Evolutionary conservation across 116 monocot species (phyloP).

Genomic region (Posidonia oceanica): DNA sequence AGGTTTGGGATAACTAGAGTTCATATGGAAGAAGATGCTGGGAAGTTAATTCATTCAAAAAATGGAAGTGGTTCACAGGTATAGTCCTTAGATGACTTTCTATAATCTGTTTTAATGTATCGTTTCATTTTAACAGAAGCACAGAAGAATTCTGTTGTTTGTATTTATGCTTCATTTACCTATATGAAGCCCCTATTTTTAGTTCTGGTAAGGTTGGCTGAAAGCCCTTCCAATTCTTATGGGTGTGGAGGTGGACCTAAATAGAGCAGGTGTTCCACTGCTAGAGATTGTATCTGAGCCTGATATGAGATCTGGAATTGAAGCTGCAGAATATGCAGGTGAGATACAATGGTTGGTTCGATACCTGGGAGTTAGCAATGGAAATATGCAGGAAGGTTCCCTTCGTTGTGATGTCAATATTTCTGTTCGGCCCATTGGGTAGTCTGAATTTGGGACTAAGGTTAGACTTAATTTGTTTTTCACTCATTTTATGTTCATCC

Average conservation of each 20-base stretch:
- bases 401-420: constrained; percentile 98
- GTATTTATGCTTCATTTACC: neutral
- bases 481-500: neutral
- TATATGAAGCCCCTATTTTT: neutral
- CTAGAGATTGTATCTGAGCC: constrained; percentile 99
- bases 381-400: constrained; percentile 99
- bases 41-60: constrained; percentile 76
- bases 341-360: constrained; percentile 89
- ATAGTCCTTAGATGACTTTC: neutral
- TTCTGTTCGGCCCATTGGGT: constrained; percentile 74
- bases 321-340: constrained; percentile 93
- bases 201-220: neutral
- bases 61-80: constrained; percentile 71
- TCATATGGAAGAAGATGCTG: constrained; percentile 99
- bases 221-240: neutral
- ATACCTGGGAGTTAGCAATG: constrained; percentile 91
- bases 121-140: neutral
- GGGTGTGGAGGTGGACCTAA: constrained; percentile 66
- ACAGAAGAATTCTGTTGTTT: neutral
- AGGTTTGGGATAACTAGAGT: constrained; percentile 93
- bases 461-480: constrained; percentile 13
- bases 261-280: constrained; percentile 94
- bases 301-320: constrained; percentile 93
- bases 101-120: neutral
- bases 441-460: constrained; percentile 86